phyloP scores from a whole-genome alignment of 495 filamentous ascomycete genomes.

The Penicillium coprophilum region DNA sequence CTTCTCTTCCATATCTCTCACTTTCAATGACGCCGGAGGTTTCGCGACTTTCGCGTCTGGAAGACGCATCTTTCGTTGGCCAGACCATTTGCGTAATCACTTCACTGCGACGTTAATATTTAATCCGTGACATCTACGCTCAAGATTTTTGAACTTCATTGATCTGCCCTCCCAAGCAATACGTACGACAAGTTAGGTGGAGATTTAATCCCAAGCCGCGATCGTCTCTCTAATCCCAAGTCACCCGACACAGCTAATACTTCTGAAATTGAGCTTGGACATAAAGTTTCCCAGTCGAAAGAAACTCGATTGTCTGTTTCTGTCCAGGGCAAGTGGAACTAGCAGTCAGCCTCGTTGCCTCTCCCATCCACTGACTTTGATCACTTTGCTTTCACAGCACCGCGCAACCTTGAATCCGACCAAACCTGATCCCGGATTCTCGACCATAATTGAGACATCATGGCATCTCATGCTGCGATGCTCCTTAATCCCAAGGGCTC shows the following conservation, averaged over 20 bases:
- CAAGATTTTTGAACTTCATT: background rate
- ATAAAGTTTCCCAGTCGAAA: background rate
- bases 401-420: background rate
- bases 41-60: conserved; percentile 14
- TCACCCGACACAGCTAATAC: conserved; percentile 2
- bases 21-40: conserved; percentile 21
- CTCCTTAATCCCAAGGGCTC: conserved; percentile 43
- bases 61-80: conserved; percentile 17
- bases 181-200: background rate
- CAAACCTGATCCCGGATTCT: background rate
- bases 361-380: conserved; percentile 4
- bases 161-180: background rate
- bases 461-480: conserved; percentile 48
- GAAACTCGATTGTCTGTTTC: background rate
- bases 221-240: background rate
- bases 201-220: background rate
- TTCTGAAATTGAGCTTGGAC: background rate
- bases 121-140: background rate
- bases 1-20: background rate
- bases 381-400: conserved; percentile 4
- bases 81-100: conserved; percentile 13
- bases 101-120: background rate
- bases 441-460: conserved; percentile 16
- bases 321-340: background rate
- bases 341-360: background rate